Evolutionary conservation across 441 rosid genomes (phyloP), one percentile per base, ranked within the genome.

Genomic region (Euphorbia celastroides): DNA sequence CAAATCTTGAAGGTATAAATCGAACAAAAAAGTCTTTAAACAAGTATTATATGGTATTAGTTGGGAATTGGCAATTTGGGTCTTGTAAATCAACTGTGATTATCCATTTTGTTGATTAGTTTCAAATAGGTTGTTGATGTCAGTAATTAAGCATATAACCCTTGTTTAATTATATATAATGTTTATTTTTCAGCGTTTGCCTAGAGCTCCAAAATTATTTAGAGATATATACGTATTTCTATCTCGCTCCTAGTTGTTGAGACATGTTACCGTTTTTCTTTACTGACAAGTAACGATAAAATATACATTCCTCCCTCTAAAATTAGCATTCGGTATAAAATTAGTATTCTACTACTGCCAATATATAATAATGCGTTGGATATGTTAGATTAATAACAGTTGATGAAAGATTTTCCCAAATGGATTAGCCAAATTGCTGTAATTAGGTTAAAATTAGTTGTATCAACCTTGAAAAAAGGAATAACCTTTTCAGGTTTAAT

Each of bases 381-480:
- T 48, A 3, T 14, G 20, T 4, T 16, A 52, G 3, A 52, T 23
- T 22, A 52, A 52, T 52, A 56, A 56, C 5, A 57, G 17, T 12
- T 14, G 44, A 2, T 2, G n/a, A 44, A 13, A 10, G 13, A 44
- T 44, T 44, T 1, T 14, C 50, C n/a, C n/a, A 44, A 10, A 44
- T 1, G n/a, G 13, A 8, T 11, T 11, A 1, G 9, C 57, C 30
- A 54, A 32, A n/a, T 12, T 32, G 14, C 36, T 60, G 64, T 30
- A 19, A 58, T 76, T 78, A 70, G 81, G 80, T 51, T 79, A 65
- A 55, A 65, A 73, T 75, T 81, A 44, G 86, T 74, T 81, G 78
- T 78, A 86, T 62, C 88, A 65, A 72, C 83, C 73, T 81, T 72
- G 80, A 13, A 7, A 50, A 46, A 3, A 38, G 30, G 50, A 11